These are phyloP conservation scores for Knoxdaviesia capensis DNA, from an alignment of 2,329 filamentous ascomycete genomes.

Conservation along the genomic window DNA sequence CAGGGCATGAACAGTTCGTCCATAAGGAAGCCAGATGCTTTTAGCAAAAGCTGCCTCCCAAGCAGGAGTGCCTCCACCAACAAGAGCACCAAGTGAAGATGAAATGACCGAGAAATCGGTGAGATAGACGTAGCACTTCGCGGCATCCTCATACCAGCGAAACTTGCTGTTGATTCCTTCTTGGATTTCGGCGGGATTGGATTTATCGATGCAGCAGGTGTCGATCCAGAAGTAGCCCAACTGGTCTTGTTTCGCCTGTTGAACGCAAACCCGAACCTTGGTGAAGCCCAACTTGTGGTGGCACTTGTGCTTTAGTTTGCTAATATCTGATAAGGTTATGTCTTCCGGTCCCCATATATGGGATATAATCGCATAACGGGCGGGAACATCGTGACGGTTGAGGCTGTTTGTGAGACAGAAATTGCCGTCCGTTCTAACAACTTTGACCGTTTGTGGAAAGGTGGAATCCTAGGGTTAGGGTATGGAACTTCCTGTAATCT, in stretches of 20 bases:
- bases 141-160: slow-evolving; percentile 6
- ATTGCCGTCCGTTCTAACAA: no score
- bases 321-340: no score
- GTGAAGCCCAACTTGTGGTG: no score
- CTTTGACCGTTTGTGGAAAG: no score
- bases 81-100: no score
- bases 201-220: slow-evolving; percentile 7
- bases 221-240: slow-evolving; percentile 7
- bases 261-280: slow-evolving; percentile 5
- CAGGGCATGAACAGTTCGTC: slow-evolving; percentile 6
- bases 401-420: no score
- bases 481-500: no score
- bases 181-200: slow-evolving; percentile 3
- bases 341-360: no score
- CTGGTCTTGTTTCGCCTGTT: slow-evolving; percentile 3
- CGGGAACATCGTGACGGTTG: no score
- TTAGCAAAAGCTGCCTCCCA: slow-evolving; percentile 2
- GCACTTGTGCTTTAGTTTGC: no score
- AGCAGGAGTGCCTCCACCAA: background rate
- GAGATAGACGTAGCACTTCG: slow-evolving; percentile 7
- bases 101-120: slow-evolving; percentile 4
- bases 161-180: slow-evolving; percentile 7
- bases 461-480: no score
- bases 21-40: slow-evolving; percentile 5
- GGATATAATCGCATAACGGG: no score